Evolutionary conservation across 441 rosid genomes (phyloP), one percentile per base, ranked within the genome.

Genomic region (Kokia cookei): DNA sequence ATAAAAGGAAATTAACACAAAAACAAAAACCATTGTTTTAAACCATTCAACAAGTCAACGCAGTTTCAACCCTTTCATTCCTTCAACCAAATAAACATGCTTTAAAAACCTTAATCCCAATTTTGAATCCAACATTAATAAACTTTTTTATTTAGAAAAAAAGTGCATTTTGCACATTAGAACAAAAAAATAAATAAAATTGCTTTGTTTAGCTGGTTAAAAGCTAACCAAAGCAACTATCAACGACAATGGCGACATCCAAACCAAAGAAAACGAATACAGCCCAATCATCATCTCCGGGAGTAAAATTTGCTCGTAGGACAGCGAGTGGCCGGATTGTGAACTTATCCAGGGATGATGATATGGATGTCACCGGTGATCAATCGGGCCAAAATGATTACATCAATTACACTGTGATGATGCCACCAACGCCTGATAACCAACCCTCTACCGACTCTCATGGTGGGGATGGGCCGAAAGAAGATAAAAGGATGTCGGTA

Each of bases 401-500:
- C 76, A 89, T 88, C 24, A 89, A 93, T 45, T 94, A 94, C 89
- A 94, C 97, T 0, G 96, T 94, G 45, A 83, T 91, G 75, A 82
- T 94, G 96, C 98, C 97, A 3, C 95, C 98, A 0, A 94, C 97
- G 0, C 98, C 98, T 0, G 97, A 94, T 73, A 94, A 94, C 85
- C 98, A 93, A 29, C 66, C 82, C 2, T 63, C 85, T n/a, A 72
- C 85, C 0, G 87, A 85, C 6, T 78, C 89, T 12, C 87, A 86
- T 75, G 43, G 79, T 26, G 86, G 84, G n/a, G 47, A 55, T 19
- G 59, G 10, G 11, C 15, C 12, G 51, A 91, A 88, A 71, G 61
- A 81, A 80, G 93, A 89, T 14, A 78, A 93, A 45, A 82, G 95
- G 71, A 71, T 92, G 83, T 90, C 97, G 0, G 75, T 94, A 29